Evolutionary conservation across 768 basidiomycete genomes (phyloP), one percentile per base, ranked within the genome.

Genomic region (Leucocoprinus leucothites): DNA sequence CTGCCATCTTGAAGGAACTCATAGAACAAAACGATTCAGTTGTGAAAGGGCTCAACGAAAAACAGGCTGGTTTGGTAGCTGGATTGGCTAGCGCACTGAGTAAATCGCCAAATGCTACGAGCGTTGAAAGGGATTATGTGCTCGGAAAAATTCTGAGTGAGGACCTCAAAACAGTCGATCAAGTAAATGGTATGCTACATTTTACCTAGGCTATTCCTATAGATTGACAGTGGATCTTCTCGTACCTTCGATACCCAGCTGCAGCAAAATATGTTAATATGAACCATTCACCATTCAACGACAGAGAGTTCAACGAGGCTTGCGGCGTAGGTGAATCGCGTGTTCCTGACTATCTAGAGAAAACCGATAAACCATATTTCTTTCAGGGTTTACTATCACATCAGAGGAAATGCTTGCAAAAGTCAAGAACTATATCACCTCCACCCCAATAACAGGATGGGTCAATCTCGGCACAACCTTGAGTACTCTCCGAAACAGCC

Each of bases 251-350:
- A 47, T n/a, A 19, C 18, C 25, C 22, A 91, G 92, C 86, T 62
- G 91, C 91, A 13, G 74, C 82, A 19, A 93, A 87, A 69, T 94
- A 87, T 65, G 61, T 89, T 18, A 86, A 89, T 60, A 64, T 75
- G 1, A 79, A 85, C 61, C 69, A 78, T 19, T 50, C 74, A 1
- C 86, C 93, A 0, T 72, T 91, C 34, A 75, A 94, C 60, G 80
- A 82, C 11, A 70, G 63, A 9, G 85, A 85, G 40, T 96, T 98
- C 64, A 80, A 94, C 64, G 74, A 79, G 58, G 75, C 82, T 9
- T 94, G 91, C 66, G 96, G 96, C 59, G 86, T 98, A 57, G 96
- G 96, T 94, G 58, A 62, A 91, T 71, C 11, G 36, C 26, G 42
- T 22, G 34, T n/a, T 26, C 35, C 9, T 45, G 34, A 19, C 11